Evolutionary conservation across 345 rosid genomes (phyloP).

Genomic region (Lagerstroemia speciosa): DNA sequence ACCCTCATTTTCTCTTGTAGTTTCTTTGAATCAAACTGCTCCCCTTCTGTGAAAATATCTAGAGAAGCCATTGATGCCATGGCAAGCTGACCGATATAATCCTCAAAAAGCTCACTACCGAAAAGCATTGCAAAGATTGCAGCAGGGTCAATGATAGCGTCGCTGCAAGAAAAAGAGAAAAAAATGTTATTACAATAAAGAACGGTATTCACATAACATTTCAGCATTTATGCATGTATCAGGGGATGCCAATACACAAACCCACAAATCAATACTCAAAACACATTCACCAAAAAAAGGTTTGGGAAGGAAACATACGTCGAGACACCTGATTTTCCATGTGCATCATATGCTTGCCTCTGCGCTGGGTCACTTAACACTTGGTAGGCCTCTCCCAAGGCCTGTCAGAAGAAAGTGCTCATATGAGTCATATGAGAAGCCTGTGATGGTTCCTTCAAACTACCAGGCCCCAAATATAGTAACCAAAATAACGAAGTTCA

Average conservation of each 20-base stretch:
- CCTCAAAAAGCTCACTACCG: constrained; percentile 97
- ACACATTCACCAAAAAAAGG: neutral
- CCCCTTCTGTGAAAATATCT: constrained; percentile 76
- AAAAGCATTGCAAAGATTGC: constrained; percentile 96
- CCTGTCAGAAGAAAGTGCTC: constrained; percentile 34
- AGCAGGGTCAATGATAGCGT: constrained; percentile 88
- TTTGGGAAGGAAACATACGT: constrained; percentile 45
- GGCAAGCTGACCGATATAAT: constrained; percentile 91
- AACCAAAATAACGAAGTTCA: neutral
- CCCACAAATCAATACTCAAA: too few relatives aligned
- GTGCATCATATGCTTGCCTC: constrained; percentile 85
- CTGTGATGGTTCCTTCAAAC: neutral
- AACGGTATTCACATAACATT: neutral
- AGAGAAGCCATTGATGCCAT: constrained; percentile 99
- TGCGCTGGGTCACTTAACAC: constrained; percentile 85
- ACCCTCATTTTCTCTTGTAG: constrained; percentile 94
- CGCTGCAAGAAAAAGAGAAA: constrained; percentile 35
- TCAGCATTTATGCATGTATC: neutral
- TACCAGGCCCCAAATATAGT: neutral
- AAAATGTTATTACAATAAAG: neutral
- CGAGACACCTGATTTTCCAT: constrained; percentile 93
- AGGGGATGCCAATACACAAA: too few relatives aligned
- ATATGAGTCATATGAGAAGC: constrained; percentile 5
- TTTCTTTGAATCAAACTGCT: constrained; percentile 72
- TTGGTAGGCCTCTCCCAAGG: constrained; percentile 93